Evolutionary conservation across 192 early-diverging fungal genomes (phyloP), one percentile per base, ranked within the genome.

Genomic region (Gaertneriomyces sp.): DNA sequence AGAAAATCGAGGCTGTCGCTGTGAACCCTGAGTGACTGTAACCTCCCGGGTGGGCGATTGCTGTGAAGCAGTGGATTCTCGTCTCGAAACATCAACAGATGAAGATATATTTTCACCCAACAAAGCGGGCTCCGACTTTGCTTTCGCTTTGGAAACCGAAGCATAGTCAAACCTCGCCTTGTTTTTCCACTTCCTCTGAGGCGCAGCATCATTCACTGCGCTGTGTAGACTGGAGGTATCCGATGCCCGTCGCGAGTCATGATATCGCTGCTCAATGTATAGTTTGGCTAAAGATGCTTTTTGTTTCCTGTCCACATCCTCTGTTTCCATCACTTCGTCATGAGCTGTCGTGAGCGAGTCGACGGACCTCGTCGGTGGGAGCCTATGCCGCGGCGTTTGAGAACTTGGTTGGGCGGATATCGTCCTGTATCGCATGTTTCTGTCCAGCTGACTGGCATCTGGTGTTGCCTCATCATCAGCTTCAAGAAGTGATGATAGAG

Each of bases 231-330:
- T 52, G 7, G 53, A 46, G 17, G 55, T 11, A 4, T 12, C 11
- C 16, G 41, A 33, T 16, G 58, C 20, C 46, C 20, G 11, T 19
- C 33, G 44, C 14, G 16, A 16, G 12, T 12, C 55, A 38, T 60
- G 60, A 52, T 70, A 70, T 7, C 69, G 60, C 10, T 42, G 7
- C 41, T 70, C 61, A 51, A 70, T 70, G 59, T 64, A 70, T 10
- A 58, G 58, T 42, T 70, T 70, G 42, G 69, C 69, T 4, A 70
- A 42, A 17, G 46, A 40, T 12, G 66, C 66, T 42, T 68, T 68
- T 12, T 58, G 66, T n/a, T 64, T 49, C 4, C 12, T 12, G 54
- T 14, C 33, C 12, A 39, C 17, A 39, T 56, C 54, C 39, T 25
- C 19, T 16, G 16, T 8, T 17, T 49, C 47, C 25, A 33, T 2